These are phyloP conservation scores for Alternaria angustiovoidea DNA, from an alignment of 2,329 filamentous ascomycete genomes.

Conservation along the genomic window DNA sequence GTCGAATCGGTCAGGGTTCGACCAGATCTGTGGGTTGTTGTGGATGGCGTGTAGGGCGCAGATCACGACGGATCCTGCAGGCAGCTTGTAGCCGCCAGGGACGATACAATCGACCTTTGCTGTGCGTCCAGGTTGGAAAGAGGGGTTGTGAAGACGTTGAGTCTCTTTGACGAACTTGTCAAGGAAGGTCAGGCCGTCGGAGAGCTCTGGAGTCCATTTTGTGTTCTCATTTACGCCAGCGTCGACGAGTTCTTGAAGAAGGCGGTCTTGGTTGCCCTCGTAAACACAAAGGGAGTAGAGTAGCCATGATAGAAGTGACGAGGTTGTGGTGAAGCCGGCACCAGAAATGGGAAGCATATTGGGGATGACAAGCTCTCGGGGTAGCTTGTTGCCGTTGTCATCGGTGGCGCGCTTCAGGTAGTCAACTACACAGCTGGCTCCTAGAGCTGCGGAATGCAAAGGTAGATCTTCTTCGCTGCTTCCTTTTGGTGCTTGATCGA, in stretches of 20 bases:
- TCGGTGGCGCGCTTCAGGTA: constrained; percentile 32
- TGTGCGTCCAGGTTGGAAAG: constrained; percentile 60
- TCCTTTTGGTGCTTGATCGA: constrained; percentile 18
- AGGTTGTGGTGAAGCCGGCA: constrained; percentile 33
- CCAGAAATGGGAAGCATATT: constrained; percentile 20
- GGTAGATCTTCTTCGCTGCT: constrained; percentile 25
- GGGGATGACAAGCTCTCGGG: constrained; percentile 21
- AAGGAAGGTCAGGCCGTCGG: constrained; percentile 28
- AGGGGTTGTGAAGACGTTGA: constrained; percentile 31
- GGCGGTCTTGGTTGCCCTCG: constrained; percentile 27
- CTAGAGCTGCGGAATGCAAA: constrained; percentile 48
- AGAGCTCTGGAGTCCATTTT: constrained; percentile 28
- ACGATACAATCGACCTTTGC: constrained; percentile 64
- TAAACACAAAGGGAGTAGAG: constrained; percentile 30
- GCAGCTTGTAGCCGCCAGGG: constrained; percentile 66
- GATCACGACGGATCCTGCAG: constrained; percentile 62
- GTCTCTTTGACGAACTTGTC: constrained; percentile 36
- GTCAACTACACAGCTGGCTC: constrained; percentile 39
- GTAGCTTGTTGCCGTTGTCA: constrained; percentile 33
- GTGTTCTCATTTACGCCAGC: constrained; percentile 26
- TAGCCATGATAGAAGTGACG: constrained; percentile 32
- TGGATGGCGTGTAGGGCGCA: constrained; percentile 57
- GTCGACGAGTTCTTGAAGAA: constrained; percentile 32
- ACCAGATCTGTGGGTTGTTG: constrained; percentile 65
- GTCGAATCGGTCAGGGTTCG: constrained; percentile 65